Percentiles rank a stretch among this genome's conserved stretches.
These are phyloP conservation scores for Straminergon stramineum DNA, from an alignment of 225 moss, liverwort and hornwort genomes.

Conservation along the genomic window DNA sequence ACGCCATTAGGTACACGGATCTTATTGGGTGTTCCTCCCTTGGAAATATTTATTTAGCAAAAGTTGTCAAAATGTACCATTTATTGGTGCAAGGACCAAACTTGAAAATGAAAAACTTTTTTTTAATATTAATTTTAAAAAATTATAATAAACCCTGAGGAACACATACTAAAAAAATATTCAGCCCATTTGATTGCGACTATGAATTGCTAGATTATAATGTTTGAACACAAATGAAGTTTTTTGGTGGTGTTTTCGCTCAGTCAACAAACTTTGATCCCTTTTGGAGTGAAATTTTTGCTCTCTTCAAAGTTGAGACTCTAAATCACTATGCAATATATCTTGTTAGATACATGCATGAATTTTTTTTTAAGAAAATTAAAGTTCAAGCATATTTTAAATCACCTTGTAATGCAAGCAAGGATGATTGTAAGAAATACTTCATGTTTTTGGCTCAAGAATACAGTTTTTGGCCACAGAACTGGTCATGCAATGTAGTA, in stretches of 20 bases:
- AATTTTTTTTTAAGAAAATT: not conserved
- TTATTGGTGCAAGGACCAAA: not conserved
- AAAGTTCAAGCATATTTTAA: not conserved
- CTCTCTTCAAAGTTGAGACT: not conserved
- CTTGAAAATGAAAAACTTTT: not conserved
- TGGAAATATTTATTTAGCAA: not conserved
- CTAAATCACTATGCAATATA: not conserved
- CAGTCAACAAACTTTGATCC: not conserved
- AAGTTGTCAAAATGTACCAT: not conserved
- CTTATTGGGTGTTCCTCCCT: too few species aligned
- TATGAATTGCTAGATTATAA: not conserved
- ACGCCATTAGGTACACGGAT: too few species aligned
- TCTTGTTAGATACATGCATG: accelerated
- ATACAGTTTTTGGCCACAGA: too few species aligned
- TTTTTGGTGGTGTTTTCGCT: accelerated
- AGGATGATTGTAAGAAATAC: too few species aligned
- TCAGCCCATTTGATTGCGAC: accelerated
- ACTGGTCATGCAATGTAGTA: too few species aligned
- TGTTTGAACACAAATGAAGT: not conserved
- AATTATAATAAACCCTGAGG: accelerated
- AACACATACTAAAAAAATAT: not conserved
- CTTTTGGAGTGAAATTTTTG: accelerated
- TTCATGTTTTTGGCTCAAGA: too few species aligned
- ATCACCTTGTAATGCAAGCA: not conserved
- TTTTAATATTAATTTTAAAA: not conserved